A percentile compares a stretch with the other conserved stretches of the same genome.
phyloP scores from a whole-genome alignment of 2,329 filamentous ascomycete genomes.

The Chalaropsis thielavioides region DNA sequence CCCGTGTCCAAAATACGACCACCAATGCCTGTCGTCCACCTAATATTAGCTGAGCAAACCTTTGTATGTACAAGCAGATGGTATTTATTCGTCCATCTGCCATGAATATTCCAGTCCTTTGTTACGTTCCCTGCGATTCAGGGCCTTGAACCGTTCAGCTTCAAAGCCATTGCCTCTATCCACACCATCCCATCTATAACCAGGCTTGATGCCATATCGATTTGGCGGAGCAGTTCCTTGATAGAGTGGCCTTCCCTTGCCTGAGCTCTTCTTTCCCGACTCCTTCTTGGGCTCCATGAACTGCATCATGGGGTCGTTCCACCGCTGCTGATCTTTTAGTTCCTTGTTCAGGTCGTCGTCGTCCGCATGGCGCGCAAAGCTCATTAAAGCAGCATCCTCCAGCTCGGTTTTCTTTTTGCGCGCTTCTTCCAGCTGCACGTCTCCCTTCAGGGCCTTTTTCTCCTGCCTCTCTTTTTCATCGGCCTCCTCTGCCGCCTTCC shows the following conservation, averaged over 20 bases:
- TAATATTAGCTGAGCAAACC: too few relatives aligned
- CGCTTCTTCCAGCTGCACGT: slow-evolving; percentile 63
- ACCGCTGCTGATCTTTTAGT: slow-evolving; percentile 58
- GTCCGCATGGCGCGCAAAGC: slow-evolving; percentile 64
- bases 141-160: slow-evolving; percentile 75
- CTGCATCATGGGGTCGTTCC: slow-evolving; percentile 86
- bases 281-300: slow-evolving; percentile 48
- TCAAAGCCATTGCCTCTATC: slow-evolving; percentile 91
- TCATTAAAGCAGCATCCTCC: slow-evolving; percentile 69
- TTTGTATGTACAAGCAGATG: neutral
- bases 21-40: too few relatives aligned
- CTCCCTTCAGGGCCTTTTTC: slow-evolving; percentile 60
- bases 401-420: slow-evolving; percentile 51
- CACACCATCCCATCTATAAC: slow-evolving; percentile 92
- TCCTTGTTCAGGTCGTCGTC: slow-evolving; percentile 78
- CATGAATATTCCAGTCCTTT: slow-evolving; percentile 78
- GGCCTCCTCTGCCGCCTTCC: slow-evolving; percentile 48
- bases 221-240: slow-evolving; percentile 72
- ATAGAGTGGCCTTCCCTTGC: slow-evolving; percentile 51
- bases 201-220: slow-evolving; percentile 82
- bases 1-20: too few relatives aligned
- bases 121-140: slow-evolving; percentile 62
- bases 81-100: slow-evolving; percentile 74
- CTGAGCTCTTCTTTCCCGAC: slow-evolving; percentile 23
- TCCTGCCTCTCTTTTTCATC: slow-evolving; percentile 57